These are phyloP conservation scores for Barnettozyma sucrosica DNA, from an alignment of 805 yeast species.

Conservation along the genomic window DNA sequence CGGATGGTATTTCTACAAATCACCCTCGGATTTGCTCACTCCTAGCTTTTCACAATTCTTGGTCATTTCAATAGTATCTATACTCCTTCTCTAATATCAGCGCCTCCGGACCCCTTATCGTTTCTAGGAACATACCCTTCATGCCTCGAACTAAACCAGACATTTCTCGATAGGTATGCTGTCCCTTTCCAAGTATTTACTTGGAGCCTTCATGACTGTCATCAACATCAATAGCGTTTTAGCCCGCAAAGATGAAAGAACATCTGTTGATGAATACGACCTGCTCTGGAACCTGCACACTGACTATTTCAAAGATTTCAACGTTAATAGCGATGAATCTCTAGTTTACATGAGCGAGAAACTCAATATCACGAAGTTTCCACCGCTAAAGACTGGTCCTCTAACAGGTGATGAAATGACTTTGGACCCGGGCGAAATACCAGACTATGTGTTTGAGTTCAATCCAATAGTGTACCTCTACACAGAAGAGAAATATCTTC, in stretches of 20 bases:
- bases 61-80: no score
- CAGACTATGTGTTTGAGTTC: conserved; percentile 54
- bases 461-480: conserved; percentile 82
- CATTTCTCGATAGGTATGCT: not conserved
- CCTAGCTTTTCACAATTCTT: no score
- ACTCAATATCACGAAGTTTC: conserved; percentile 23
- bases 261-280: not conserved
- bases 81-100: not conserved
- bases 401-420: conserved; percentile 29
- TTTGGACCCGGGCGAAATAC: conserved; percentile 49
- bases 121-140: not conserved
- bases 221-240: not conserved
- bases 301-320: conserved; percentile 16
- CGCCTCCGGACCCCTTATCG: not conserved
- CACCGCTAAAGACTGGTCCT: conserved; percentile 34
- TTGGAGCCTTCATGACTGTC: not conserved
- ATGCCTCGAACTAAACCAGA: not conserved
- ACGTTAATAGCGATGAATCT: conserved; percentile 6
- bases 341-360: conserved; percentile 7
- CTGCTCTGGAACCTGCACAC: conserved; percentile 4
- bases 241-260: not conserved
- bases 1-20: not conserved
- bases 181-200: not conserved
- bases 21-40: not conserved
- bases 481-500: conserved; percentile 82